Base-by-base conservation (phyloP, 148 eudicot genomes). In the Chenopodium formosanum region DNA sequence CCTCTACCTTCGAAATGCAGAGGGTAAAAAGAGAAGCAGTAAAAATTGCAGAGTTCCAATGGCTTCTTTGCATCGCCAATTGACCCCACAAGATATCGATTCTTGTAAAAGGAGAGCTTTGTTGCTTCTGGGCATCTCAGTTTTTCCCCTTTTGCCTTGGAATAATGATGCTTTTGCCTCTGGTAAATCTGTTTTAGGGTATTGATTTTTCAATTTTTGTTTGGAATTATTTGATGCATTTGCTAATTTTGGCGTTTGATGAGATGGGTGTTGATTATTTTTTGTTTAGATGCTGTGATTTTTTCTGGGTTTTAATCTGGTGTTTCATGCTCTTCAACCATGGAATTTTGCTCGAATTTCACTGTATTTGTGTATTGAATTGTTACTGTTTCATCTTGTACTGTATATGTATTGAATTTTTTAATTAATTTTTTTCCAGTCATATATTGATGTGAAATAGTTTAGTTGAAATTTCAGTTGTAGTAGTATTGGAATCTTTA, bases 71-170 rank as follows among this genome's bases (percentile, higher is more conserved):
- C 82, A 75, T 17, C 84, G 48, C 4, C 82, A 82, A 76, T 16
- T 74, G 25, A 79, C 72, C 62, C 80, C 87, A 32, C 79, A 83
- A 63, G 85, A 83, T 27, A 40, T 75, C 46, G 81, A 71, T 78
- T 82, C 74, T 63, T 85, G 79, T 73, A 83, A 83, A 46, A 88
- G 94, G 85, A 91, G 92, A 84, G 88, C 87, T 12, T 72, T 92
- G 74, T 67, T 91, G 37, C 75, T 91, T 69, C 78, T 95, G 85
- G 97, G 98, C 74, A 31, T 91, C 65, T 90, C 93, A 27, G 76
- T 90, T 73, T 75, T 92, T 64, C 96, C 95, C 2, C 75, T 94
- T 75, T 78, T 91, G 68, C 87, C 85, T 10, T 80, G 87, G 80
- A 89, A 83, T 60, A 87, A 82, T 40, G 60, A 62, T 31, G 88